Base-by-base conservation (phyloP, 139 green algal genomes). In the Chlamydomonas incerta region DNA sequence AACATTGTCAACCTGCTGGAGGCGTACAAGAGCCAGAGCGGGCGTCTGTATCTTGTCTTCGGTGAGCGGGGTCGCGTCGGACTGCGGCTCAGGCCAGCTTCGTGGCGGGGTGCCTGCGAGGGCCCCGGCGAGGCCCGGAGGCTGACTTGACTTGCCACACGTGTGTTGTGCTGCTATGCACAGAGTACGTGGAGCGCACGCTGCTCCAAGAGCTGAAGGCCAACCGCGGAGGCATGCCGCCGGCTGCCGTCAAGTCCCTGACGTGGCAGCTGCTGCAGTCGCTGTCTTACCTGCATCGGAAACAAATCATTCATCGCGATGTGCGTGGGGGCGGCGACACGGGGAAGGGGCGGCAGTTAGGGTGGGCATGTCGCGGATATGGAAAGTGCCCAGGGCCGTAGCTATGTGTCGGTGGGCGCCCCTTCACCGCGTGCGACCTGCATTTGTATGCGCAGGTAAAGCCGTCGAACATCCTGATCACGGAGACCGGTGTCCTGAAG, bases 1-100 rank as follows among this genome's bases (percentile, higher is more conserved):
- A 94, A 96, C 87, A 87, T 97, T 3, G 92, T 97, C 21, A 88
- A 83, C 29, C 90, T 97, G 72, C 87, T 95, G 82, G 94, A 97
- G 77, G 85, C 85, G 20, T 97, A 97, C 77, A 81, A 88, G 33
- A 82, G 89, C 46, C 88, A 92, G 28, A 79, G 76, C 28, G 88
- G 89, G 23, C 90, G 91, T 35, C 86, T 97, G 37, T 95, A 94
- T 87, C 86, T 97, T 33, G 94, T 96, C 6, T 96, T 97, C 74
- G 94, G 77, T 83, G 46, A 74, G 77, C 11, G 41, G 41, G 6
- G 41, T 5, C 41, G 5, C 8, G 41, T 50, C 8, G 6, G 41
- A 50, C n/a, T n/a, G n/a, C n/a, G n/a, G n/a, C n/a, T n/a, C n/a
- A n/a, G n/a, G n/a, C n/a, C n/a, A n/a, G n/a, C n/a, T n/a, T n/a